phyloP scores from a whole-genome alignment of 2,329 filamentous ascomycete species.

The Fusarium sp. region DNA sequence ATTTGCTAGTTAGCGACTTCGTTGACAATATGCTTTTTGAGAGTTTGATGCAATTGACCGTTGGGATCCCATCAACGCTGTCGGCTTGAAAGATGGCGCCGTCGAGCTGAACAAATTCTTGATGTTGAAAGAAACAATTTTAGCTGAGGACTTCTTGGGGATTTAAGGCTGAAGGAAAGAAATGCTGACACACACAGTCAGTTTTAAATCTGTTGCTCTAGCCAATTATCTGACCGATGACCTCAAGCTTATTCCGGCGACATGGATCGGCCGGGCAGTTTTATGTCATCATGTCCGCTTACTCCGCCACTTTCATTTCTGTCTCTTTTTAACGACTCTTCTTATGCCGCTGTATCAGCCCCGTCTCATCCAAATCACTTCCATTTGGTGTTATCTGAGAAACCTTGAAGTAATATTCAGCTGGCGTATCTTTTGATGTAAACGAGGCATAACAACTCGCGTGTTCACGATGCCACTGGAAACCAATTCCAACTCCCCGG shows the following conservation, averaged over 20 bases:
- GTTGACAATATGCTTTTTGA: too few relatives aligned
- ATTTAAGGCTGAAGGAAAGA: background rate
- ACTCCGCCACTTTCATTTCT: constrained; percentile 4
- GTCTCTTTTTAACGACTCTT: background rate
- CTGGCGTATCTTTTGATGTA: constrained; percentile 1
- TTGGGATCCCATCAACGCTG: too few relatives aligned
- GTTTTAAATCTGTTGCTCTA: background rate
- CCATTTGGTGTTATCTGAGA: background rate
- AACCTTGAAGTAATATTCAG: background rate
- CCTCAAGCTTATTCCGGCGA: too few relatives aligned
- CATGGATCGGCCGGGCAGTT: too few relatives aligned
- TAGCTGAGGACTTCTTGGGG: too few relatives aligned
- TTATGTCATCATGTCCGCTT: background rate
- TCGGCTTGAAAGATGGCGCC: background rate
- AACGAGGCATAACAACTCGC: background rate
- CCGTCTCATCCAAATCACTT: background rate
- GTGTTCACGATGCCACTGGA: background rate
- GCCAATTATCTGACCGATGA: background rate
- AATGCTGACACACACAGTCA: too few relatives aligned
- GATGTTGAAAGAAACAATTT: too few relatives aligned
- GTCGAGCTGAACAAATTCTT: too few relatives aligned
- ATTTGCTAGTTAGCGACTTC: too few relatives aligned
- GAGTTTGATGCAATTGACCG: too few relatives aligned
- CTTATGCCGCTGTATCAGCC: background rate
- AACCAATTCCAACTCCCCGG: background rate